A percentile compares a stretch with the other conserved stretches of the same genome.
phyloP scores from a whole-genome alignment of 306 rosid genomes.

The Ammopiptanthus mongolicus region DNA sequence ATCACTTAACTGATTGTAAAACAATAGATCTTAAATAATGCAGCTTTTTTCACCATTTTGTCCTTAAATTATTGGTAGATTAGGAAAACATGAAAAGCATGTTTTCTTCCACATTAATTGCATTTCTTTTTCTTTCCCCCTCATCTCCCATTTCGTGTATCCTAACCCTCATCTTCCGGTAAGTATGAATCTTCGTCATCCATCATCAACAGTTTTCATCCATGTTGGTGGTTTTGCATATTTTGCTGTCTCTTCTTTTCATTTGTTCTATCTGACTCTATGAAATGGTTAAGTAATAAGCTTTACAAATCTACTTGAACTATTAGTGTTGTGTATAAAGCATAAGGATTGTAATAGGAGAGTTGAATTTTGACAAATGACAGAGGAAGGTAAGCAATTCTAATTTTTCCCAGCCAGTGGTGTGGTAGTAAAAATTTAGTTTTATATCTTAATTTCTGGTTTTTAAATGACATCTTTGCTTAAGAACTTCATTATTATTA shows the following conservation, averaged over 20 bases:
- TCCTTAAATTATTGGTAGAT: neutral
- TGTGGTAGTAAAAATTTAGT: neutral
- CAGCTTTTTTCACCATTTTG: neutral
- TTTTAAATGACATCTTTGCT: neutral
- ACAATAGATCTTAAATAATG: neutral
- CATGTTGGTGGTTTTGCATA: neutral
- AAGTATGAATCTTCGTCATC: neutral
- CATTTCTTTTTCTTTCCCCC: neutral
- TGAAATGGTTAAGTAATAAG: neutral
- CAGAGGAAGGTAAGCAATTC: neutral
- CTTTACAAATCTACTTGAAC: neutral
- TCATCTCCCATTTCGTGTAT: neutral
- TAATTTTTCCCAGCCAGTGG: neutral
- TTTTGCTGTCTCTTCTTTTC: slow-evolving; percentile 7
- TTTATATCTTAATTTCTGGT: neutral
- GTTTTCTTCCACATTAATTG: slow-evolving; percentile 3
- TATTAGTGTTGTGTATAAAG: neutral
- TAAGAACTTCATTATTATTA: neutral
- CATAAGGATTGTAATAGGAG: neutral
- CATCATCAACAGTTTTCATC: slow-evolving; percentile 4
- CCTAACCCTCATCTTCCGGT: too few relatives aligned
- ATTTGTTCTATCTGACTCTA: neutral
- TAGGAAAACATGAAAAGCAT: neutral
- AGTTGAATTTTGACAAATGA: neutral
- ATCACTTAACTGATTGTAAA: neutral